These are phyloP conservation scores for Solanum peruvianum DNA, from an alignment of 257 asterid species.

Conservation along the genomic window DNA sequence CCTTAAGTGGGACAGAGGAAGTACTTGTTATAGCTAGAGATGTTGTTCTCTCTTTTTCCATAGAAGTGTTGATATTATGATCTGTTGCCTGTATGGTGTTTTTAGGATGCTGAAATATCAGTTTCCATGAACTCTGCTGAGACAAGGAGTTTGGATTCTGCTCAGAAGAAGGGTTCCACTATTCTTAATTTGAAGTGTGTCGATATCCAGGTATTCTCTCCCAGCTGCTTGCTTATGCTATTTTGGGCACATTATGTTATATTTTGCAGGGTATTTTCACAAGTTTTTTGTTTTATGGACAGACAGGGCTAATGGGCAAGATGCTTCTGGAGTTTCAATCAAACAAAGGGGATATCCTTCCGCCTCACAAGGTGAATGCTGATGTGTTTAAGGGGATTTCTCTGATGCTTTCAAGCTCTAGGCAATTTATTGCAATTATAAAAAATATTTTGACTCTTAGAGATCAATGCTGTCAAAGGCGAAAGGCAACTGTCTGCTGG, in stretches of 20 bases:
- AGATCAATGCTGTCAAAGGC: background rate
- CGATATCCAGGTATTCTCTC: constrained; percentile 67
- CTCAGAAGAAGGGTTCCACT: constrained; percentile 87
- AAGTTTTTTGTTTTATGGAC: constrained; percentile 13
- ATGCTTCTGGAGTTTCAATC: constrained; percentile 81
- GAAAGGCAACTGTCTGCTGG: background rate
- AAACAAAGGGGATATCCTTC: constrained; percentile 88
- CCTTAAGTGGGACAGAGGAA: background rate
- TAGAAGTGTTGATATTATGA: background rate
- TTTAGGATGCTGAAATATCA: constrained; percentile 88
- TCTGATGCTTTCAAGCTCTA: background rate
- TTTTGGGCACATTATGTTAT: background rate
- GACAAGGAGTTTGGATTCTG: constrained; percentile 73
- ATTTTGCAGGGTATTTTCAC: background rate
- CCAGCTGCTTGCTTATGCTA: background rate
- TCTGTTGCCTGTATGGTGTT: background rate
- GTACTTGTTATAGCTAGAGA: background rate
- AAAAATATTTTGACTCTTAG: background rate
- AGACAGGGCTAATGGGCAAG: constrained; percentile 97
- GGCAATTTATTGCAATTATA: background rate
- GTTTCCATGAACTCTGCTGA: constrained; percentile 68
- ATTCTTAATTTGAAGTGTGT: constrained; percentile 86
- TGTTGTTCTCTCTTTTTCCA: background rate
- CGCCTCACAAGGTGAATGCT: constrained; percentile 72
- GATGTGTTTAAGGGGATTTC: background rate